These are phyloP conservation scores for Berberis thunbergii DNA, from an alignment of 164 flowering plant genomes.

Conservation along the genomic window DNA sequence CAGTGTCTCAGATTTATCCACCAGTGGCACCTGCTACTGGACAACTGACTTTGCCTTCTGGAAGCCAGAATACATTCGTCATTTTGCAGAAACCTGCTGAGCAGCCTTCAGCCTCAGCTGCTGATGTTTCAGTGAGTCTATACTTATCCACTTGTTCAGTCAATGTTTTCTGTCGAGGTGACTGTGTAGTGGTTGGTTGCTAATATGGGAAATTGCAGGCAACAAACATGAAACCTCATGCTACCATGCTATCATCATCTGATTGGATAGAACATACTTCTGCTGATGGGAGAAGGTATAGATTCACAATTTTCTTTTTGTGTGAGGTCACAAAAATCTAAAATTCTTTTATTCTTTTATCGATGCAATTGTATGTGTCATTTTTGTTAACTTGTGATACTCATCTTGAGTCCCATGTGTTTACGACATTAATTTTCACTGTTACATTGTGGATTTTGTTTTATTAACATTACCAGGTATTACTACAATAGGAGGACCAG, in stretches of 20 bases:
- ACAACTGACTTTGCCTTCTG: conserved; percentile 63
- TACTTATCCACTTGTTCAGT: not conserved
- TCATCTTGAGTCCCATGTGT: not conserved
- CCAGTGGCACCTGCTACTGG: conserved; percentile 29
- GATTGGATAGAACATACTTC: conserved; percentile 97
- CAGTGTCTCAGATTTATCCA: conserved; percentile 48
- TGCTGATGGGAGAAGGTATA: conserved; percentile 84
- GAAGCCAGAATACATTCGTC: conserved; percentile 31
- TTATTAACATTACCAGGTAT: conserved; percentile 37
- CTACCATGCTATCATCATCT: conserved; percentile 41
- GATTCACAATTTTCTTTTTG: too few species aligned
- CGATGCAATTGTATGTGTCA: not conserved
- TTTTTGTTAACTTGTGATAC: not conserved
- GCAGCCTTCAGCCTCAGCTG: conserved; percentile 33
- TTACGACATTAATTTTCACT: not conserved
- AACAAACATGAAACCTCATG: conserved; percentile 20
- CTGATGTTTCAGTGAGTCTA: conserved; percentile 30
- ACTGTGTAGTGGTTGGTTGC: not conserved
- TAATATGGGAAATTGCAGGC: conserved; percentile 25
- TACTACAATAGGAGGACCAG: conserved; percentile 81
- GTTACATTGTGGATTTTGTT: not conserved
- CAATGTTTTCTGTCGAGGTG: not conserved
- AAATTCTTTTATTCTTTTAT: not conserved
- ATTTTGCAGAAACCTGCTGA: conserved; percentile 40
- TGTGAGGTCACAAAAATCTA: not conserved